Evolutionary conservation across 768 basidiomycete species (phyloP), one percentile per base, ranked within the genome.

Genomic region (Leucosporidium yakuticum): DNA sequence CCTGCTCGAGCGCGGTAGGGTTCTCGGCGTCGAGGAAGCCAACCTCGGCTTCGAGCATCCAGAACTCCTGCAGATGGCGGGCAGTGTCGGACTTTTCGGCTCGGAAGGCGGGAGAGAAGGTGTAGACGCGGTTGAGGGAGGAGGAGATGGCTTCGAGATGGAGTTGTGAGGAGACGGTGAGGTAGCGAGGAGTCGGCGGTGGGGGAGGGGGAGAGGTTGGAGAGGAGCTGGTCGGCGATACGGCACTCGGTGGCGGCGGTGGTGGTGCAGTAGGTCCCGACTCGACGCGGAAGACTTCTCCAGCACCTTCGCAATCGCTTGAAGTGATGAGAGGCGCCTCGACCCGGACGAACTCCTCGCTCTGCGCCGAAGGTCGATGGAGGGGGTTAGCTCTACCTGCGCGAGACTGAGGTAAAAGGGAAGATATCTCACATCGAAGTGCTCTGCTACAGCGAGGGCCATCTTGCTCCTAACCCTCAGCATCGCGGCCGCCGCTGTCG

Each of bases 11-110:
- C 12, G 77, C 77, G 29, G 74, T 72, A 27, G 56, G 36, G 4
- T 44, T 20, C 39, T 57, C 32, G 0, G 66, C 57, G 27, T 61
- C 62, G n/a, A 76, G 47, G 62, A 86, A 88, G 0, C 86, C 86
- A 84, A 91, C 87, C 77, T 99, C 96, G 0, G 90, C 94, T 80
- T 99, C 96, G 63, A 97, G 85, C 96, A 99, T 99, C 89, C 91
- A 97, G 79, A 99, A 99, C 78, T 99, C 96, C 60, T 91, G 86
- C 19, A 99, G 84, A 77, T 99, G 96, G n/a, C 95, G 83, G 39
- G 85, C 85, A 2, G 95, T 97, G 73, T 87, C 83, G 4, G 88
- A 89, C 8, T 85, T 85, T 77, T 99, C 96, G 27, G 96, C 95
- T 21, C 96, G 88, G 80, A 99, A 99, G 71, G 89, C 88, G 0